phyloP scores from a whole-genome alignment of 1,139 yeast species.

The Zygotorulaspora mrakii region DNA sequence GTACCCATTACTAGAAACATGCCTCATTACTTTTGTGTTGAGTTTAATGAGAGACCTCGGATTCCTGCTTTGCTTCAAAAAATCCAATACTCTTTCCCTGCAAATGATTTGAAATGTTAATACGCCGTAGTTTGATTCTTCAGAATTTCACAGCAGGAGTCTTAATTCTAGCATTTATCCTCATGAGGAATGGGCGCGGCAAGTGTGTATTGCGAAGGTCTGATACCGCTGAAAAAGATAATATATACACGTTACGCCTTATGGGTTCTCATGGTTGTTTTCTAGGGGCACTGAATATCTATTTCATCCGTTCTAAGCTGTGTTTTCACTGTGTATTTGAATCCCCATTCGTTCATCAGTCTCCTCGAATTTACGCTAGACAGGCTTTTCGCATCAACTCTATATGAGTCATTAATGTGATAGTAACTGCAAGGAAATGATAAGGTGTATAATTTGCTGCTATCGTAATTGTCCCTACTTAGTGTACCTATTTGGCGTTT shows the following conservation, averaged over 20 bases:
- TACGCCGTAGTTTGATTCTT: constrained; percentile 41
- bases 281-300: no score
- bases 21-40: constrained; percentile 37
- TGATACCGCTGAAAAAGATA: no score
- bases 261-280: no score
- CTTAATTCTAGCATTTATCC: constrained; percentile 43
- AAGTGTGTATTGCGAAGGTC: constrained; percentile 46
- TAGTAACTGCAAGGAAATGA: no score
- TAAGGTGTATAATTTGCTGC: constrained; percentile 38
- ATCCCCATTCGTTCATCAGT: no score
- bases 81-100: constrained; percentile 56
- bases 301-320: no score
- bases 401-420: no score
- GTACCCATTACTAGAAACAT: constrained; percentile 11
- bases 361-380: no score
- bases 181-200: constrained; percentile 48
- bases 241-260: no score
- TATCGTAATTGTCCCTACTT: neutral
- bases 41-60: no score
- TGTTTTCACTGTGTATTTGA: no score
- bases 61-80: constrained; percentile 36
- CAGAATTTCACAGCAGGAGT: constrained; percentile 38
- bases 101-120: constrained; percentile 49
- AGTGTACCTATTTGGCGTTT: neutral
- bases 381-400: no score